phyloP scores from a whole-genome alignment of 2,329 filamentous ascomycete genomes.

The Lasiodiplodia citricola region DNA sequence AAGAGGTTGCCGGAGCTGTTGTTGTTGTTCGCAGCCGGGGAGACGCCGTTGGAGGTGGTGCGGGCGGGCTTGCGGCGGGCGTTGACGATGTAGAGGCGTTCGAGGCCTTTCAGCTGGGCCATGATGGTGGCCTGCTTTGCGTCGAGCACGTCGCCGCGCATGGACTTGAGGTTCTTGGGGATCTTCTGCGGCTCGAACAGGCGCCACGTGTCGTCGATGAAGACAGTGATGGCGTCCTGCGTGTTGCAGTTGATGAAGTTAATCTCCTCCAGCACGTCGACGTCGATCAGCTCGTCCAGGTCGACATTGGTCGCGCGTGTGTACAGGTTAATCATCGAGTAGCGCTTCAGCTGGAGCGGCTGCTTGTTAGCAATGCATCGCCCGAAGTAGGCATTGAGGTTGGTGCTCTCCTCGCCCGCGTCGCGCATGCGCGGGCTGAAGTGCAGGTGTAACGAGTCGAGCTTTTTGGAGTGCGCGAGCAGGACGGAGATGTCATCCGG shows the following conservation, averaged over 20 bases:
- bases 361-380: slow-evolving; percentile 56
- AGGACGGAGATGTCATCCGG: slow-evolving; percentile 66
- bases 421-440: slow-evolving; percentile 68
- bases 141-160: slow-evolving; percentile 57
- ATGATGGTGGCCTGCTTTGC: slow-evolving; percentile 53
- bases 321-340: slow-evolving; percentile 64
- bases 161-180: slow-evolving; percentile 50
- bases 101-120: slow-evolving; percentile 49
- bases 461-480: slow-evolving; percentile 58
- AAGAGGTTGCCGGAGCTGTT: slow-evolving; percentile 25
- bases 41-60: slow-evolving; percentile 28
- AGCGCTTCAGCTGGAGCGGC: slow-evolving; percentile 53
- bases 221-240: slow-evolving; percentile 52
- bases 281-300: slow-evolving; percentile 52
- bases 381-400: slow-evolving; percentile 61
- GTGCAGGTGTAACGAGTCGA: slow-evolving; percentile 62
- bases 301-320: slow-evolving; percentile 57
- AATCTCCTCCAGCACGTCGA: slow-evolving; percentile 51
- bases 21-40: slow-evolving; percentile 33
- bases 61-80: slow-evolving; percentile 35
- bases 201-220: slow-evolving; percentile 63
- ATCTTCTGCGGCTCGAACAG: slow-evolving; percentile 33
- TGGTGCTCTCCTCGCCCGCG: slow-evolving; percentile 62
- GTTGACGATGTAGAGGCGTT: slow-evolving; percentile 60
- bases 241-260: slow-evolving; percentile 56